Base-by-base conservation (phyloP, 306 rosid genomes). In the Fragaria ananassa region DNA sequence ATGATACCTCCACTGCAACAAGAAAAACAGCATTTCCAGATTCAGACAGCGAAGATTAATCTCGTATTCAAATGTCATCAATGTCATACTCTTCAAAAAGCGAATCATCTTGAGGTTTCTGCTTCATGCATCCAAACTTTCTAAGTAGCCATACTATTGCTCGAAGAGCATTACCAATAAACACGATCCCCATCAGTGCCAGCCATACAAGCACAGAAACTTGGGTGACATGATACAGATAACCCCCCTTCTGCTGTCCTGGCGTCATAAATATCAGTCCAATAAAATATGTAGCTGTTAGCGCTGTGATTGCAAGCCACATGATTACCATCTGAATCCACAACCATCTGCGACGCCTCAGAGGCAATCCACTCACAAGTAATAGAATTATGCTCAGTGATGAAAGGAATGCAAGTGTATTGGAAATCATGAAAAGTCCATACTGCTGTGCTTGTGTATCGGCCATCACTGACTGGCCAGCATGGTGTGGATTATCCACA, bases 301-400 rank as follows among this genome's bases (percentile, higher is more conserved):
- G 67, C 2, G 79, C 68, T 7, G 75, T n/a, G 54, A 82, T 82
- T 25, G 85, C 85, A 23, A 82, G 25, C 85, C 85, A 82, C 85
- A 82, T 78, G 35, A 45, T 82, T 72, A 78, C 79, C 81, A 73
- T 82, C 82, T 72, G 78, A 50, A 82, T 9, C 85, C 85, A 82
- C 85, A 82, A 73, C 78, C 74, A 77, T 23, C 74, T 7, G 8
- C 70, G 47, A 35, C 64, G 75, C 71, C 39, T 77, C 46, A 82
- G 4, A 1, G 85, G 85, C 71, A 82, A 41, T n/a, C 85, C 82
- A 42, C 76, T 78, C 10, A 82, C 80, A 7, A 74, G 76, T 10
- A 82, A 27, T 39, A 82, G 37, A 50, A 82, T 78, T 62, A 73
- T 78, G 76, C 82, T 74, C 51, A 84, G 29, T 0, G 85, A 84